Base-by-base conservation (phyloP, 169 alveolate genomes). In the Plasmodium vinckei region DNA sequence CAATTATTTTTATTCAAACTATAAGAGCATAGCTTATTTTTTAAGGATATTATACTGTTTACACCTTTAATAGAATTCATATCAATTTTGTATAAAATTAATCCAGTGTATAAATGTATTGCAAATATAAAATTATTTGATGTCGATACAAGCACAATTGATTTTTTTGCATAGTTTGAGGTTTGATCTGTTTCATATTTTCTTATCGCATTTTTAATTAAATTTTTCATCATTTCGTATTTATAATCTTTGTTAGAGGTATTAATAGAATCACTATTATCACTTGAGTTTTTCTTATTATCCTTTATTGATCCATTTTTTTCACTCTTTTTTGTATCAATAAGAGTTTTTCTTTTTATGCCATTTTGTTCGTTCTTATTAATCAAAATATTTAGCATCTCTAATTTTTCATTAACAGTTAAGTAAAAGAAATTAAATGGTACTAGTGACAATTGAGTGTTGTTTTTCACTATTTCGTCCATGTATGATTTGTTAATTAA, bases 61-160 rank as follows among this genome's bases (percentile, higher is more conserved):
- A 3, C 27, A 15, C 54, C 72, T 82, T 65, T 39, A 15, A 82
- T 67, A 54, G 27, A n/a, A 82, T 82, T 82, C 39, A 71, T 70
- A 57, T 82, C 90, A 33, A 82, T 82, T 82, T 82, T 82, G 49
- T 82, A 82, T 54, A 82, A 33, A 51, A 82, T 82, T 12, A 82
- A 53, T 5, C 90, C 90, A 9, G 90, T 82, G 27, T 65, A 82
- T 9, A 67, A 25, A 67, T 82, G 90, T 61, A 82, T 54, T 47
- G 90, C 90, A 59, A 67, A 82, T 54, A 82, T 82, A 12, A 82
- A 51, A 82, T 82, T 65, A 42, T 82, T 82, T 49, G 44, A 57
- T 33, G 90, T 82, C 15, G 71, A 13, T 51, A 82, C 79, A 70
- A 82, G 82, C 23, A 61, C 49, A 65, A 82, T 17, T 15, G 82